Evolutionary conservation across 176 grass and related monocot genomes (phyloP).

Genomic region (Puya raimondii): DNA sequence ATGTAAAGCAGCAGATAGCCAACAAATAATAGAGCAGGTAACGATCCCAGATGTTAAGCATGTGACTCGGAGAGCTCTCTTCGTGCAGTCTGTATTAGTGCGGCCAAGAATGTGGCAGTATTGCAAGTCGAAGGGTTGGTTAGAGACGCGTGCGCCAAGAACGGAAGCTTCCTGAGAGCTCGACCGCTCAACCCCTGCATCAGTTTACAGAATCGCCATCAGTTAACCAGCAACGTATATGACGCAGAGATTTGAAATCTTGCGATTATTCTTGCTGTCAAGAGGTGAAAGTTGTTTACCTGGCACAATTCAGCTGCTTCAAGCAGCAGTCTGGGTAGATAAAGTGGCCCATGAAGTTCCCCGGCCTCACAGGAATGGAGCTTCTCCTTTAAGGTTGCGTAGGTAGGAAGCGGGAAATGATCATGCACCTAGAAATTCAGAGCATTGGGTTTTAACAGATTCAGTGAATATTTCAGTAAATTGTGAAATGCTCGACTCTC

Average conservation of each 20-base stretch:
- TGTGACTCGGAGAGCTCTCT: constrained; percentile 60
- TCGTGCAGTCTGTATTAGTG: constrained; percentile 57
- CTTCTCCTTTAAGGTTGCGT: constrained; percentile 71
- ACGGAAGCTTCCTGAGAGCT: constrained; percentile 88
- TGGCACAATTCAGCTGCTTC: constrained; percentile 75
- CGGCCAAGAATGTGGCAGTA: constrained; percentile 42
- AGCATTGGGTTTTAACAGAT: not conserved
- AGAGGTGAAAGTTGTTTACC: constrained; percentile 28
- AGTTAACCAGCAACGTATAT: not conserved
- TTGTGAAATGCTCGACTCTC: not conserved
- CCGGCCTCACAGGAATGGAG: constrained; percentile 30
- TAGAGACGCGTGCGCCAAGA: constrained; percentile 72
- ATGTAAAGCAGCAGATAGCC: too few relatives aligned
- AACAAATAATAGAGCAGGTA: too few relatives aligned
- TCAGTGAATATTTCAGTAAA: not conserved
- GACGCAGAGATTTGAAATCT: not conserved
- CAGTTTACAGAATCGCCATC: constrained; percentile 5
- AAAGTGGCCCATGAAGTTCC: constrained; percentile 38
- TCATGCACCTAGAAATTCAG: constrained; percentile 21
- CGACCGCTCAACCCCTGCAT: constrained; percentile 77
- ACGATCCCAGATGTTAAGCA: constrained; percentile 16
- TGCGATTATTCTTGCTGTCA: not conserved
- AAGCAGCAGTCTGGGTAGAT: constrained; percentile 49
- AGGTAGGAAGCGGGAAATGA: constrained; percentile 47
- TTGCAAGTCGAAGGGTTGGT: constrained; percentile 44